These are phyloP conservation scores for Aspergillus brunneoviolaceus DNA, from an alignment of 2,329 filamentous ascomycete species.

Conservation along the genomic window DNA sequence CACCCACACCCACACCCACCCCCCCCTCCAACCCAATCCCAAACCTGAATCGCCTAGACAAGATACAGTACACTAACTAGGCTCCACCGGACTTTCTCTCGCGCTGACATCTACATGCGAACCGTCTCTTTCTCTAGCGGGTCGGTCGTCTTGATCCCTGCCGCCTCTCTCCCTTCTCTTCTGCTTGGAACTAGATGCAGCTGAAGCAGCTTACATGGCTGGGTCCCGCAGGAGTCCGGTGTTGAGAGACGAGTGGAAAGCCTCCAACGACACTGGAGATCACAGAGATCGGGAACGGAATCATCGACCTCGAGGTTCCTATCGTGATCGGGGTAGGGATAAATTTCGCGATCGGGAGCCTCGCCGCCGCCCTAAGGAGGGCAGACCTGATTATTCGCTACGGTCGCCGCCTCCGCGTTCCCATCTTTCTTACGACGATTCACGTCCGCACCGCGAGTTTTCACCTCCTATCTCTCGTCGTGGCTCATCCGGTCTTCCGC, in stretches of 20 bases:
- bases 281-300: conserved; percentile 33
- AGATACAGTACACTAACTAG: conserved; percentile 15
- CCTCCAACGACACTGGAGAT: conserved; percentile 43
- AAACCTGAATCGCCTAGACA: neutral
- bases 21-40: too few species aligned
- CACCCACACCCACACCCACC: conserved; percentile 4
- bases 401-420: conserved; percentile 41
- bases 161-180: conserved; percentile 11
- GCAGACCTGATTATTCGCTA: conserved; percentile 42
- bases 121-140: conserved; percentile 15
- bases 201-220: conserved; percentile 48
- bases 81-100: conserved; percentile 23
- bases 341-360: conserved; percentile 43
- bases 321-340: conserved; percentile 39
- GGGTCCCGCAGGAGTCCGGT: conserved; percentile 50
- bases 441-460: conserved; percentile 31
- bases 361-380: conserved; percentile 33
- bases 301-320: conserved; percentile 44
- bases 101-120: conserved; percentile 21
- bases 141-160: conserved; percentile 14
- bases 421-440: conserved; percentile 31
- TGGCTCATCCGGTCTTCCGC: conserved; percentile 28
- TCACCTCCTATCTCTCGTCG: conserved; percentile 27
- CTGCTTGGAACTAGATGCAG: conserved; percentile 40
- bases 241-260: conserved; percentile 53